Percentiles rank a stretch among this genome's conserved stretches.
Conservation (phyloP, 495 filamentous ascomycete species). For the Articulospora tetracladia region DNA sequence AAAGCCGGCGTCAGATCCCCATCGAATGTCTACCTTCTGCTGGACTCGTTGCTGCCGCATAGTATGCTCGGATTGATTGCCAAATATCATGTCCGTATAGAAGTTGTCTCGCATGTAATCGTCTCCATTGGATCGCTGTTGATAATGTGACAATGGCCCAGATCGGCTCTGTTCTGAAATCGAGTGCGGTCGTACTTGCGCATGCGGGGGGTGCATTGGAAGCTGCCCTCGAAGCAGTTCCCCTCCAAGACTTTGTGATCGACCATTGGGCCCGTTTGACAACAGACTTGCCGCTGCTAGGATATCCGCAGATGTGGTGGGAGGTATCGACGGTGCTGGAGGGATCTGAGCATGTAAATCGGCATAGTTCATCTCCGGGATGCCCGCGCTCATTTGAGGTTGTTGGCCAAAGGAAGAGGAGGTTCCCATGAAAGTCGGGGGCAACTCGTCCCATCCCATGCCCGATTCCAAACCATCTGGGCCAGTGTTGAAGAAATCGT, state of each 20-base stretch:
- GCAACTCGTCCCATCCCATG: slow-evolving; percentile 53
- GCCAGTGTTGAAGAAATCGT: slow-evolving; percentile 39
- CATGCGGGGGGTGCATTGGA: slow-evolving; percentile 10
- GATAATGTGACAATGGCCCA: slow-evolving; percentile 1
- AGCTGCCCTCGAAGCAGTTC: slow-evolving; percentile 7
- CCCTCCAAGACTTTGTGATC: slow-evolving; percentile 17
- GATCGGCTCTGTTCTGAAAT: slow-evolving; percentile 9
- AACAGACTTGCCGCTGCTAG: slow-evolving; percentile 36
- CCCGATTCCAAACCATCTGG: slow-evolving; percentile 41
- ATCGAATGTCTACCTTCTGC: slow-evolving; percentile 43
- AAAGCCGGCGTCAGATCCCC: slow-evolving; percentile 65
- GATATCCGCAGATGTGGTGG: slow-evolving; percentile 37
- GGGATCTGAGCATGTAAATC: slow-evolving; percentile 18
- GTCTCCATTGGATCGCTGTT: background rate
- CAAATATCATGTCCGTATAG: slow-evolving; percentile 39
- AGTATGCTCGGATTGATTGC: slow-evolving; percentile 4
- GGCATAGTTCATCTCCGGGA: slow-evolving; percentile 18
- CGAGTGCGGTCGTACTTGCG: slow-evolving; percentile 16
- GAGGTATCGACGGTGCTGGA: slow-evolving; percentile 21
- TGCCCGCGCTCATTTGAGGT: slow-evolving; percentile 5
- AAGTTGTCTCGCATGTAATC: slow-evolving; percentile 22
- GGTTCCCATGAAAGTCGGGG: slow-evolving; percentile 57
- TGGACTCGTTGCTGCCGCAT: slow-evolving; percentile 11
- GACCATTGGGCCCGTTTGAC: slow-evolving; percentile 24
- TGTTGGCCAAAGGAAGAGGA: slow-evolving; percentile 58